Percentiles rank a stretch among this genome's conserved stretches.
Conservation (phyloP, 2,329 filamentous ascomycete genomes). For the Cladosporium phlei region DNA sequence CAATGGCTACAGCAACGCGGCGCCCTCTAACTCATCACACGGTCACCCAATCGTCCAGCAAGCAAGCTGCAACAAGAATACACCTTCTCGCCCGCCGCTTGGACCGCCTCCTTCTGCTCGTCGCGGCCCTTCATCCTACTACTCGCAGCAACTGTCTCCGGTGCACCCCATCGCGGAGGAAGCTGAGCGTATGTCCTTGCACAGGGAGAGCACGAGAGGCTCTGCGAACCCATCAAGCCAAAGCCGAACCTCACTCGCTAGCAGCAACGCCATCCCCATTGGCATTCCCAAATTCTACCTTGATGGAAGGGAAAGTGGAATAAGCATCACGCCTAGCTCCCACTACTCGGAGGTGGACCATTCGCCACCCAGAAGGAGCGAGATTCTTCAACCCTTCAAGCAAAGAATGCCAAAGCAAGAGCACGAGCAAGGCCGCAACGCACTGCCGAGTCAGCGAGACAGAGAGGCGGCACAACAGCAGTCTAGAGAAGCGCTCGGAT, state of each 20-base stretch:
- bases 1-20: constrained; percentile 22
- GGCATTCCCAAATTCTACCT: constrained; percentile 38
- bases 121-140: constrained; percentile 46
- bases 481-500: neutral
- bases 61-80: constrained; percentile 24
- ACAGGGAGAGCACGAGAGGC: neutral
- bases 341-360: neutral
- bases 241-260: constrained; percentile 41
- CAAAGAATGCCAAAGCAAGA: constrained; percentile 15
- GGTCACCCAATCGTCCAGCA: constrained; percentile 26
- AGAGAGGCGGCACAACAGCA: neutral
- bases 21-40: constrained; percentile 5
- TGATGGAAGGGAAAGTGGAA: constrained; percentile 27
- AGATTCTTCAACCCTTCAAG: constrained; percentile 9
- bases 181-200: constrained; percentile 34
- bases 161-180: constrained; percentile 49
- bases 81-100: constrained; percentile 36
- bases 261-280: constrained; percentile 46
- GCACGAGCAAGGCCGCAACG: neutral
- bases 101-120: constrained; percentile 47
- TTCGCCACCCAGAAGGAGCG: constrained; percentile 1
- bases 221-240: constrained; percentile 14
- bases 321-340: constrained; percentile 15
- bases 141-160: constrained; percentile 41
- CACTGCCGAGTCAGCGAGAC: neutral